Percentiles rank a stretch among this genome's conserved stretches.
These are phyloP conservation scores for Talaromyces sp. DNA, from an alignment of 2,329 filamentous ascomycete species.

Conservation along the genomic window DNA sequence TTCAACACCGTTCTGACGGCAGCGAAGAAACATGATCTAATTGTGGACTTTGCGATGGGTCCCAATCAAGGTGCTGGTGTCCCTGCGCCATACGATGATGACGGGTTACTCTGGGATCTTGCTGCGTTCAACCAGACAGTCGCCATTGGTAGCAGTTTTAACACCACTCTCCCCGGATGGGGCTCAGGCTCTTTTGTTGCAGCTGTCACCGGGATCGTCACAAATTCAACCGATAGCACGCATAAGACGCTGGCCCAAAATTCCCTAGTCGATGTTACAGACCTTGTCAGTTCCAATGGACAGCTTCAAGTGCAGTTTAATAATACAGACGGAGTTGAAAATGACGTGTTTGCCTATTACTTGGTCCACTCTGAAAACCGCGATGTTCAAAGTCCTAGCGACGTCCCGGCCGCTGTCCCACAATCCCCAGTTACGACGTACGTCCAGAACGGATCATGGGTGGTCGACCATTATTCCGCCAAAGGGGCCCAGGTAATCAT, in stretches of 20 bases:
- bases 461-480: constrained; percentile 31
- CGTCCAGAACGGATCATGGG: constrained; percentile 26
- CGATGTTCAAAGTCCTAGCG: constrained; percentile 21
- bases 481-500: constrained; percentile 26
- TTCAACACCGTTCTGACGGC: constrained; percentile 19
- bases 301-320: not conserved
- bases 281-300: not conserved
- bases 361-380: constrained; percentile 20
- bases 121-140: not conserved
- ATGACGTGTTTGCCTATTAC: constrained; percentile 26
- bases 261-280: not conserved
- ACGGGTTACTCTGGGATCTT: constrained; percentile 18
- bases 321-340: constrained; percentile 13
- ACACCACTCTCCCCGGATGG: constrained; percentile 32
- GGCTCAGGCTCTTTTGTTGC: constrained; percentile 21
- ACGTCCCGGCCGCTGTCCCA: constrained; percentile 18
- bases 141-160: constrained; percentile 18
- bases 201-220: constrained; percentile 13
- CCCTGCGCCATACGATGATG: constrained; percentile 28
- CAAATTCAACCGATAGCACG: constrained; percentile 3
- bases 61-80: constrained; percentile 46
- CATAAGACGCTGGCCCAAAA: not conserved
- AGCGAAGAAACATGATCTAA: constrained; percentile 28
- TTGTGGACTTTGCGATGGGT: constrained; percentile 44
- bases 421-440: constrained; percentile 13